Conservation (phyloP, 306 rosid species). For the Glycine tomentella region DNA sequence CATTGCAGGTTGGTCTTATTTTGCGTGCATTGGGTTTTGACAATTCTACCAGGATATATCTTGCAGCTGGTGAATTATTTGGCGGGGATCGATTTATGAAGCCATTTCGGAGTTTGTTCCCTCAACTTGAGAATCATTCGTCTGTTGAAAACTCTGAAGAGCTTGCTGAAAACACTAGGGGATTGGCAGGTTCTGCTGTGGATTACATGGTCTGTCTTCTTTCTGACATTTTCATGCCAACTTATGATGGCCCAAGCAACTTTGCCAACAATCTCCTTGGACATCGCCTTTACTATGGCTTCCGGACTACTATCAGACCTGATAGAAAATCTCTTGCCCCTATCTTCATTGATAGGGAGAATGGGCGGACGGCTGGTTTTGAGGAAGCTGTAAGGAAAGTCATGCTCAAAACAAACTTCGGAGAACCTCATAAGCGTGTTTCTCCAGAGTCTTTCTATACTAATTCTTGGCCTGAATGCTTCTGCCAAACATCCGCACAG, state of each 20-base stretch:
- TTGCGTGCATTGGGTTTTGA: conserved; percentile 61
- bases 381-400: conserved; percentile 80
- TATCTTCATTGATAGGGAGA: conserved; percentile 79
- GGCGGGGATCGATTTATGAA: conserved; percentile 93
- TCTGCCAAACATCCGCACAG: conserved; percentile 77
- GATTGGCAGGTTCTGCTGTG: conserved; percentile 94
- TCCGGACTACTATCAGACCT: conserved; percentile 89
- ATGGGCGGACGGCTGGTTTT: conserved; percentile 66
- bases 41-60: conserved; percentile 55
- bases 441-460: conserved; percentile 95
- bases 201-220: conserved; percentile 99
- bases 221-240: conserved; percentile 98
- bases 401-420: conserved; percentile 85
- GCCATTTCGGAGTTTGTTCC: conserved; percentile 82
- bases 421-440: conserved; percentile 87
- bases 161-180: conserved; percentile 78
- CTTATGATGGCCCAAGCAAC: conserved; percentile 99
- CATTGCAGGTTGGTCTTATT: conserved; percentile 87
- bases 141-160: conserved; percentile 82
- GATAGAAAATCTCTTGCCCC: conserved; percentile 98
- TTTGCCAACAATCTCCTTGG: conserved; percentile 99
- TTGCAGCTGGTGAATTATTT: conserved; percentile 84
- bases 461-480: conserved; percentile 99
- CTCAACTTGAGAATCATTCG: conserved; percentile 82
- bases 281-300: conserved; percentile 96